Base-by-base conservation (phyloP, 2,329 filamentous ascomycete genomes). In the Ascochyta fabae region DNA sequence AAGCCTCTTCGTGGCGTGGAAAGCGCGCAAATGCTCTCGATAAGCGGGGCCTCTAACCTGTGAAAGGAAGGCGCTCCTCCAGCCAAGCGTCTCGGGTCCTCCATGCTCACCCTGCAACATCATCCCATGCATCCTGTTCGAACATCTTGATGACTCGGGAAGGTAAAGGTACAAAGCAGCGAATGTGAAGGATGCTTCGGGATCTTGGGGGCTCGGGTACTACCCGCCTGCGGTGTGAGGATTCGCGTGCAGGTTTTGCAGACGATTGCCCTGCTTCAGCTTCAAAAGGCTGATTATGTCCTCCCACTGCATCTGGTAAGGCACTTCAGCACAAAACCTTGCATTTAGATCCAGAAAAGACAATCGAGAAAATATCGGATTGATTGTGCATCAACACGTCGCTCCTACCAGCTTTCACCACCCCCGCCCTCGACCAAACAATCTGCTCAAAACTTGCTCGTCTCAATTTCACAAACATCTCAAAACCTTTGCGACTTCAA, bases 11-110 rank as follows among this genome's bases (percentile, higher is more conserved):
- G 48, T 53, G 55, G 56, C 61, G 48, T 58, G 24, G 45, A 66
- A 62, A 43, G 45, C 53, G 64, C 65, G 64, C 64, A 68, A 63
- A 61, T 42, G 53, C 61, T 48, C 62, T 64, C 61, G 50, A 58
- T 52, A 49, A 52, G 45, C 33, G 54, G 52, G 46, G 27, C 51
- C 27, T 40, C 62, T 49, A 56, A 36, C 65, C 52, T 29, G 16
- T 47, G 57, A 27, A 27, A 35, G 63, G 19, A 58, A 59, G 50
- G 62, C 48, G 48, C 8, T 10, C 41, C 55, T 53, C 48, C 9
- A 34, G 41, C 36, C 48, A 46, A 52, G 49, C 45, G 43, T 44
- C 34, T 38, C 23, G 29, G 22, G 42, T 47, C 35, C 38, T 33
- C 46, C 29, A 29, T 22, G 23, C 36, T 39, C 41, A 41, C 19